A percentile compares a stretch with the other conserved stretches of the same genome.
phyloP scores from a whole-genome alignment of 2,329 filamentous ascomycete genomes.

The Orbilia quercus region DNA sequence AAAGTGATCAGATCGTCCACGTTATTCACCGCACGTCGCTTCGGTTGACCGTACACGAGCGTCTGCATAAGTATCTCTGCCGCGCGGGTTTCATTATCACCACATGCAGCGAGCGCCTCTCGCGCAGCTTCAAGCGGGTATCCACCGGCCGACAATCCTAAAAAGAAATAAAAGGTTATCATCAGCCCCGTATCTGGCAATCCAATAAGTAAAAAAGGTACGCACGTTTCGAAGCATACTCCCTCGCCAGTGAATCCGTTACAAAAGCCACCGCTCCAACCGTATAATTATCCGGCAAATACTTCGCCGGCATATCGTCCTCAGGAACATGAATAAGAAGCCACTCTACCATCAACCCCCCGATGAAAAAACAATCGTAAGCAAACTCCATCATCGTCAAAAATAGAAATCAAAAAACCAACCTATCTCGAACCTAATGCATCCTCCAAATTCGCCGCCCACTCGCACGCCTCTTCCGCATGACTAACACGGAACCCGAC shows the following conservation, averaged over 20 bases:
- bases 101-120: slow-evolving; percentile 76
- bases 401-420: too few species aligned
- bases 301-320: slow-evolving; percentile 93
- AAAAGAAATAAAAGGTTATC: too few species aligned
- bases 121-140: slow-evolving; percentile 87
- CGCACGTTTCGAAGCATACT: slow-evolving; percentile 59
- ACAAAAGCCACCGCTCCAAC: slow-evolving; percentile 84
- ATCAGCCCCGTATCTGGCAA: not conserved
- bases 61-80: slow-evolving; percentile 82
- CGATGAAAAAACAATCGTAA: slow-evolving; percentile 7
- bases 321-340: slow-evolving; percentile 95
- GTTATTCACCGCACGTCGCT: slow-evolving; percentile 59
- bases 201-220: not conserved
- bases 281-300: slow-evolving; percentile 88
- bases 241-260: slow-evolving; percentile 54
- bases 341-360: too few species aligned
- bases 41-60: slow-evolving; percentile 65
- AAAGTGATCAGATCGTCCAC: slow-evolving; percentile 62
- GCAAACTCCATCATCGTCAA: not conserved
- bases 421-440: slow-evolving; percentile 68
- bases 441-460: slow-evolving; percentile 92
- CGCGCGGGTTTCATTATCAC: slow-evolving; percentile 78
- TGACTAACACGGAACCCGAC: slow-evolving; percentile 91
- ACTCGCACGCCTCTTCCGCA: slow-evolving; percentile 83
- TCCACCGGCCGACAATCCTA: slow-evolving; percentile 68